Evolutionary conservation across 176 grass and related monocot genomes (phyloP).

Genomic region (Areca catechu): DNA sequence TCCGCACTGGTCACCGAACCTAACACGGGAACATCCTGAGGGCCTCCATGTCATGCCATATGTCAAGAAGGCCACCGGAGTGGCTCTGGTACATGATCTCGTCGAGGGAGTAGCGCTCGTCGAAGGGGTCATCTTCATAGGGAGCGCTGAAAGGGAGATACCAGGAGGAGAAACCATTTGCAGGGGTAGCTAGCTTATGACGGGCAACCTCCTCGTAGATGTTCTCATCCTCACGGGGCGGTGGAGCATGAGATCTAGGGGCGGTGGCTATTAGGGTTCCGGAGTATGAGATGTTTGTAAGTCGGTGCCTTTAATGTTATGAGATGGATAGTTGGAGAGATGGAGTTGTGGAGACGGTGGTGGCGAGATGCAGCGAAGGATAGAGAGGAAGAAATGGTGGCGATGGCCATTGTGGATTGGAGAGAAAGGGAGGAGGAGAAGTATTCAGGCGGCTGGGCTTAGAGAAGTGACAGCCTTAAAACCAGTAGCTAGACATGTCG

Average conservation of each 20-base stretch:
- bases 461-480: no score
- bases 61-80: constrained; percentile 79
- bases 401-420: constrained; percentile 41
- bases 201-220: constrained; percentile 77
- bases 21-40: constrained; percentile 44
- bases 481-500: no score
- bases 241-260: constrained; percentile 33
- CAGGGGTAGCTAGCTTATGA: constrained; percentile 25
- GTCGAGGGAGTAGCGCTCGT: constrained; percentile 81
- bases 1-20: no score
- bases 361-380: constrained; percentile 42
- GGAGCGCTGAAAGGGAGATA: constrained; percentile 18
- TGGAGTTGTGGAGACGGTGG: constrained; percentile 21
- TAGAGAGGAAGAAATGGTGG: constrained; percentile 27
- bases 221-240: constrained; percentile 44
- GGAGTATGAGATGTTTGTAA: constrained; percentile 3
- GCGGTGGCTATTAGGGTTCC: no score
- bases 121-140: constrained; percentile 8
- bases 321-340: constrained; percentile 7
- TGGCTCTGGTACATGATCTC: constrained; percentile 85
- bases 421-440: constrained; percentile 22
- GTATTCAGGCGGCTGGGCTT: neutral
- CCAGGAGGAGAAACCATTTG: constrained; percentile 47
- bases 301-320: no score
- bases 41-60: constrained; percentile 68